Evolutionary conservation across 2,329 filamentous ascomycete species (phyloP), one percentile per base, ranked within the genome.

Genomic region (Fusarium burgessii): DNA sequence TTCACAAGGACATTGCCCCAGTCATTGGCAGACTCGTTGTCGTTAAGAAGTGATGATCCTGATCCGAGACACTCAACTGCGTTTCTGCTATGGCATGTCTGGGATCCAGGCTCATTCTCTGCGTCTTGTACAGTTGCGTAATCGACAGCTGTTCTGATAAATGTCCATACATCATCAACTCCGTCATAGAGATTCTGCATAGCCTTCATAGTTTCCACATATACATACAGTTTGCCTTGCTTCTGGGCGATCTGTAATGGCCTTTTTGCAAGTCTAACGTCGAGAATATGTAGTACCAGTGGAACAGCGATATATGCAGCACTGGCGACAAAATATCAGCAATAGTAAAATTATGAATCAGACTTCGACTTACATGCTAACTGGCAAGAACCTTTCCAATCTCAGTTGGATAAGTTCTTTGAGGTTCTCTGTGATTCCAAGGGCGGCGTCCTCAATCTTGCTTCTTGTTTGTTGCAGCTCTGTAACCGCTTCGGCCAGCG

Each of bases 301-400:
- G 67, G 67, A n/a, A 70, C 50, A 17, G 67, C 67, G 6, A 61
- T 61, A 10, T 64, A 70, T 9, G 64, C 67, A 23, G 63, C 51
- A 36, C 67, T 70, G 18, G 9, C 14, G 15, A 32, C 7, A 23
- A 4, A 17, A 14, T 18, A 10, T 33, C 32, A 20, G 32, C 15
- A 25, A 27, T 7, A 17, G 32, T 25, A 13, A 18, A 7, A n/a
- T 23, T 3, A 23, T 3, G 15, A 14, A 13, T 14, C 14, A 13
- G 10, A 7, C 3, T 15, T 5, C 2, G 9, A 69, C 68, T 66
- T 36, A 70, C 68, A 66, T 58, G 57, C 68, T 71, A 13, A 71
- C 57, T 14, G 66, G 68, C 9, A 71, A 50, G 18, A 62, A 71
- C 20, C 18, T 59, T 14, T 55, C 58, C 15, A 69, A 20, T 29